phyloP scores from a whole-genome alignment of 805 yeast genomes.

The Candida montana region DNA sequence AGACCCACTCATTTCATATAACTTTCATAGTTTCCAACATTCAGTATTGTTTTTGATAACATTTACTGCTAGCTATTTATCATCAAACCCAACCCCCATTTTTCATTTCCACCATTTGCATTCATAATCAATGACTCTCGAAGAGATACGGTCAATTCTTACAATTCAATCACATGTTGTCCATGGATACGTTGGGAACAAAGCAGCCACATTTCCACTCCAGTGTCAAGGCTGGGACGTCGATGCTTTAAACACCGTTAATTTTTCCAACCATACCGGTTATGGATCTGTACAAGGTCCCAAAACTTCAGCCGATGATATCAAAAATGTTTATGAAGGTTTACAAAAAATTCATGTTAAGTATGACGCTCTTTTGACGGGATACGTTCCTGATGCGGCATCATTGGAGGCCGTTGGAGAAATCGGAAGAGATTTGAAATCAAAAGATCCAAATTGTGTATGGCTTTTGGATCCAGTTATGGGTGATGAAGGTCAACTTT shows the following conservation, averaged over 20 bases:
- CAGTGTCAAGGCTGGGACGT: slow-evolving; percentile 67
- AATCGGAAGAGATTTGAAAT: slow-evolving; percentile 34
- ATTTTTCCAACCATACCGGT: slow-evolving; percentile 68
- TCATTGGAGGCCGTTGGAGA: slow-evolving; percentile 41
- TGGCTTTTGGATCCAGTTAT: slow-evolving; percentile 75
- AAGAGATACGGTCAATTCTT: slow-evolving; percentile 25
- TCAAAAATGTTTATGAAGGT: slow-evolving; percentile 36
- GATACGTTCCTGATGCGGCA: slow-evolving; percentile 58
- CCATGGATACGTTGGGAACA: slow-evolving; percentile 70
- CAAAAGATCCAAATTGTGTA: slow-evolving; percentile 27
- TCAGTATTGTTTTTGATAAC: no score
- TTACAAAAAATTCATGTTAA: slow-evolving; percentile 27
- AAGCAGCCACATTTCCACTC: slow-evolving; percentile 60
- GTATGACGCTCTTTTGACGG: slow-evolving; percentile 58
- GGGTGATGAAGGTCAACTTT: slow-evolving; percentile 72
- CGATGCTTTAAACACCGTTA: slow-evolving; percentile 58
- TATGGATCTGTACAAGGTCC: slow-evolving; percentile 54
- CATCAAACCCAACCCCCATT: background rate
- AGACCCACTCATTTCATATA: no score
- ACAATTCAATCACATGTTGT: slow-evolving; percentile 66
- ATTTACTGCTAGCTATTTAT: no score
- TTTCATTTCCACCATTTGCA: no score
- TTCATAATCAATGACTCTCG: slow-evolving; percentile 4
- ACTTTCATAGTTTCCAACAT: no score
- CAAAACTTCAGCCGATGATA: slow-evolving; percentile 34